Evolutionary conservation across 169 alveolate species (phyloP).

Genomic region (Cryptosporidium ubiquitum): DNA sequence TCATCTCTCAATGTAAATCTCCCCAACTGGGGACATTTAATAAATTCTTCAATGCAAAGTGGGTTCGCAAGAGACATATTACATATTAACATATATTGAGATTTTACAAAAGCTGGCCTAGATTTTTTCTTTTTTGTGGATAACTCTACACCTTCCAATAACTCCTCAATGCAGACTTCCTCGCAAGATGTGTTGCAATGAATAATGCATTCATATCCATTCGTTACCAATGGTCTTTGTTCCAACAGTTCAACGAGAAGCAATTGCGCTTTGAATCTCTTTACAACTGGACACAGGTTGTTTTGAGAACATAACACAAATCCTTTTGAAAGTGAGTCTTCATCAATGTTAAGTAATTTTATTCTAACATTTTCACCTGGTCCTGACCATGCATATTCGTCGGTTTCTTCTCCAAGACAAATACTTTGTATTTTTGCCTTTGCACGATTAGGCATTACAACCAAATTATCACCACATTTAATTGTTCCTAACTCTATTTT

Average conservation of each 20-base stretch:
- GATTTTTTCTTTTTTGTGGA: constrained; percentile 83
- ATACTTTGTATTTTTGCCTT: constrained; percentile 87
- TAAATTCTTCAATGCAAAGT: constrained; percentile 91
- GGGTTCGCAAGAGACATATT: constrained; percentile 82
- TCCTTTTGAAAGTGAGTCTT: constrained; percentile 95
- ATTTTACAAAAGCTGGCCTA: constrained; percentile 85
- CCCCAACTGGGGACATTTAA: constrained; percentile 90
- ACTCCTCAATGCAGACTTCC: constrained; percentile 85
- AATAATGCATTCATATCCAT: constrained; percentile 93
- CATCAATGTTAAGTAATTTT: constrained; percentile 90
- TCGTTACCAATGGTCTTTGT: constrained; percentile 92
- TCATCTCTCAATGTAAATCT: constrained; percentile 96
- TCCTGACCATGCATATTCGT: constrained; percentile 88
- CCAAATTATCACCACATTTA: constrained; percentile 82
- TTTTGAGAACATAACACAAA: constrained; percentile 92
- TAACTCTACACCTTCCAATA: constrained; percentile 82
- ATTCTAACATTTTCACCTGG: constrained; percentile 92
- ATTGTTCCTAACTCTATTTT: constrained; percentile 90
- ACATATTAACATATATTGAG: constrained; percentile 82
- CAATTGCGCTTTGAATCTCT: constrained; percentile 90
- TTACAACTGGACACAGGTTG: constrained; percentile 91
- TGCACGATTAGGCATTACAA: constrained; percentile 89
- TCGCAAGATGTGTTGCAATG: constrained; percentile 89
- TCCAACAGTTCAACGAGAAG: constrained; percentile 91
- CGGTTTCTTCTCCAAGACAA: constrained; percentile 85